Percentiles rank a stretch among this genome's conserved stretches.
Conservation (phyloP, 164 flowering plant species). For the Umbilicus rupestris region DNA sequence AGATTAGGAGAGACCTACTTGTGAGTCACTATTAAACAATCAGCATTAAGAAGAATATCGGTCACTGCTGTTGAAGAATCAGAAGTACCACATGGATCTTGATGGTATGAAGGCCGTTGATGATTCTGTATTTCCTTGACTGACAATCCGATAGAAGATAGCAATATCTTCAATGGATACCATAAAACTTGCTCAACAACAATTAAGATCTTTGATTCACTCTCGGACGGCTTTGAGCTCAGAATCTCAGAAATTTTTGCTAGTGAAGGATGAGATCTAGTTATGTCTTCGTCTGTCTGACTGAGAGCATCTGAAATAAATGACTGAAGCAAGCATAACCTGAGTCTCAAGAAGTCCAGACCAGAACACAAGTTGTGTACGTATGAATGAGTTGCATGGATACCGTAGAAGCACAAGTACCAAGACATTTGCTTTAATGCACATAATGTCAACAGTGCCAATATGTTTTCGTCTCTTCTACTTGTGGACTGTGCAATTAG, state of each 20-base stretch:
- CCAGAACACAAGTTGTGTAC: conserved; percentile 26
- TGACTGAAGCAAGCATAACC: conserved; percentile 26
- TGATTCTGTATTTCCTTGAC: conserved; percentile 22
- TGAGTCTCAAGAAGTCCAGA: conserved; percentile 22
- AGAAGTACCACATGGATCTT: conserved; percentile 10
- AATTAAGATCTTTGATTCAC: conserved; percentile 31
- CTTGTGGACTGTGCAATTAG: conserved; percentile 4
- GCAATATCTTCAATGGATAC: conserved; percentile 36
- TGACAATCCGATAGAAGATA: conserved; percentile 36
- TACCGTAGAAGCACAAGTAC: conserved; percentile 50
- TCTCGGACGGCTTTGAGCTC: conserved; percentile 14
- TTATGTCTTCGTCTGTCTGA: conserved; percentile 24
- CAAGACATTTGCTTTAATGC: conserved; percentile 48
- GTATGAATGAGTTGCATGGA: conserved; percentile 31
- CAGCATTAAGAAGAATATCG: conserved; percentile 18
- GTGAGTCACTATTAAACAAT: conserved; percentile 34
- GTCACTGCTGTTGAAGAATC: conserved; percentile 1
- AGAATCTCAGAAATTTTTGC: conserved; percentile 34
- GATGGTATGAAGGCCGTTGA: conserved; percentile 10
- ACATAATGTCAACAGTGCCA: conserved; percentile 28
- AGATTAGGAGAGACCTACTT: conserved; percentile 18
- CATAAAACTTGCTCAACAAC: conserved; percentile 45
- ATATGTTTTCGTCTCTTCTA: conserved; percentile 17
- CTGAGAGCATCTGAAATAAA: conserved; percentile 26
- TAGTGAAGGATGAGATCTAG: conserved; percentile 45